phyloP scores from a whole-genome alignment of 2,329 filamentous ascomycete genomes.

The Aureobasidium vineae region DNA sequence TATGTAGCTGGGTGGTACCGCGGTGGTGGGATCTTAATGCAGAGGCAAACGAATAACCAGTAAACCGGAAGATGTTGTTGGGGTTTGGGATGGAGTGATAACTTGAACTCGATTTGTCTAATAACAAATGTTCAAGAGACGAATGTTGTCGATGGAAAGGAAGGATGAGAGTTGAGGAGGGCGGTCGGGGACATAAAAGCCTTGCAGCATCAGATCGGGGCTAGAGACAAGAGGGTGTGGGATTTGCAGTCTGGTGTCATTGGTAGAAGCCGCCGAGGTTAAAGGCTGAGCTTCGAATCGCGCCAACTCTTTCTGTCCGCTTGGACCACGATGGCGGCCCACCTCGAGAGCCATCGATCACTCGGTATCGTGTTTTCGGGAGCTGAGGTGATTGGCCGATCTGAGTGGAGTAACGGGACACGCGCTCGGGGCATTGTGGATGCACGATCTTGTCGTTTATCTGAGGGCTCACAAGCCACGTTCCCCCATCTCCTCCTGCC shows the following conservation, averaged over 20 bases:
- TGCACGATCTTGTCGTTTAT: slow-evolving; percentile 23
- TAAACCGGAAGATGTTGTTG: neutral
- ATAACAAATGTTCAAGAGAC: slow-evolving; percentile 33
- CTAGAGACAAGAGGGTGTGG: slow-evolving; percentile 20
- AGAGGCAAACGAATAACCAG: neutral
- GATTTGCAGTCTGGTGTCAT: slow-evolving; percentile 29
- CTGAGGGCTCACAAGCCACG: slow-evolving; percentile 18
- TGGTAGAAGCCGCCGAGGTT: slow-evolving; percentile 25
- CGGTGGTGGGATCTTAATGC: neutral
- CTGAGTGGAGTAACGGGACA: slow-evolving; percentile 19
- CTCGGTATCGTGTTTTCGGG: slow-evolving; percentile 20
- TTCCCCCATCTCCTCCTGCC: slow-evolving; percentile 25
- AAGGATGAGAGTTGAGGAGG: slow-evolving; percentile 6
- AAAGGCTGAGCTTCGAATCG: slow-evolving; percentile 23
- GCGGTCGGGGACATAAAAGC: slow-evolving; percentile 25
- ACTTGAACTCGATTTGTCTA: slow-evolving; percentile 32
- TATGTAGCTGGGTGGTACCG: neutral
- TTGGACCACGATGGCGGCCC: slow-evolving; percentile 11
- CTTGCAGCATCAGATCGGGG: slow-evolving; percentile 23
- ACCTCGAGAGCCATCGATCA: neutral
- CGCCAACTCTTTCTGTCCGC: slow-evolving; percentile 21
- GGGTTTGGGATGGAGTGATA: neutral
- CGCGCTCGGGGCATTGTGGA: slow-evolving; percentile 23
- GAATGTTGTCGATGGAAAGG: slow-evolving; percentile 1
- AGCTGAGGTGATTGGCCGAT: slow-evolving; percentile 19